phyloP scores from a whole-genome alignment of 768 basidiomycete species.

The Mycena capillaripes region DNA sequence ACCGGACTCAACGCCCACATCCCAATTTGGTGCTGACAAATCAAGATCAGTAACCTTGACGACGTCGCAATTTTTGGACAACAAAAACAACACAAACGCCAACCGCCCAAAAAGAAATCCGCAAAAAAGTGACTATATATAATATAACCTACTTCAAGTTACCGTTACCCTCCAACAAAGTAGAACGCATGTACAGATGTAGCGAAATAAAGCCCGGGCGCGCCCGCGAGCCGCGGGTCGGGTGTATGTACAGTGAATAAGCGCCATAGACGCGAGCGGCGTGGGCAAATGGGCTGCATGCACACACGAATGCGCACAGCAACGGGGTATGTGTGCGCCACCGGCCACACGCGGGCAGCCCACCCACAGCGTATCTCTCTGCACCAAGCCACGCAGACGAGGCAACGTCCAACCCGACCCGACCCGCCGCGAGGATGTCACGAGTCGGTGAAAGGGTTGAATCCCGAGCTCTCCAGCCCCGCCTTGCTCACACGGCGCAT shows the following conservation, averaged over 20 bases:
- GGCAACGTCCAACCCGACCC: background rate
- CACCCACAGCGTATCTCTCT: background rate
- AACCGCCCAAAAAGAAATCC: background rate
- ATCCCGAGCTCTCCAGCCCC: conserved; percentile 81
- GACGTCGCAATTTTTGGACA: too few species aligned
- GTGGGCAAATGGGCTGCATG: background rate
- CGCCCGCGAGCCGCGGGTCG: conserved; percentile 10
- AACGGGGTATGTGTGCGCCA: background rate
- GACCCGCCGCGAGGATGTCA: conserved; percentile 3
- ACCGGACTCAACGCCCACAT: conserved; percentile 10
- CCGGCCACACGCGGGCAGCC: background rate
- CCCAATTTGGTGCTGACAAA: background rate
- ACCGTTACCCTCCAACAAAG: background rate
- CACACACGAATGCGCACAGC: background rate
- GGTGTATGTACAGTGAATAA: conserved; percentile 15
- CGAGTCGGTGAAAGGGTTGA: conserved; percentile 29
- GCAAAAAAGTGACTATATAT: conserved; percentile 9
- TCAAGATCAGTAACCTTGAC: too few species aligned
- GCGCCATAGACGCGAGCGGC: background rate
- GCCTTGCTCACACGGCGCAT: conserved; percentile 94
- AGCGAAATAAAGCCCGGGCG: background rate
- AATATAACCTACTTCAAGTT: conserved; percentile 9
- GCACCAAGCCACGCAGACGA: too few species aligned
- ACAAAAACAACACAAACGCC: too few species aligned
- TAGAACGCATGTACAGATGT: background rate